These are phyloP conservation scores for Immersiella caudata DNA, from an alignment of 495 filamentous ascomycete species.

Conservation along the genomic window DNA sequence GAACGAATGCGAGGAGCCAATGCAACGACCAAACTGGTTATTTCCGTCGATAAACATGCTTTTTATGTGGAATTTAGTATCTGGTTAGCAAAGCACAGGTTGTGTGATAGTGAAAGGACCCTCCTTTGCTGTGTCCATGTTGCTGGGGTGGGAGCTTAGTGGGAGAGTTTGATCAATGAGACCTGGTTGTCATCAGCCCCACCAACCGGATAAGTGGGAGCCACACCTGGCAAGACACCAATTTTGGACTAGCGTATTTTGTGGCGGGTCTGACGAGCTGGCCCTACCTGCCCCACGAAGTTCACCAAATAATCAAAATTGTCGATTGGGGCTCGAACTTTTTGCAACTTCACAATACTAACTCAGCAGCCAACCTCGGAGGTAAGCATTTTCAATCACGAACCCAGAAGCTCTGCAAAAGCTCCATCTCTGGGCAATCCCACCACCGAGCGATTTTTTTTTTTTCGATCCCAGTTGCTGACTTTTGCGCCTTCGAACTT, in stretches of 20 bases:
- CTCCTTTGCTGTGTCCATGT: no score
- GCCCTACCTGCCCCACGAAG: conserved; percentile 33
- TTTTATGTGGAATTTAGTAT: no score
- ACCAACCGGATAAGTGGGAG: no score
- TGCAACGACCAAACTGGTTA: no score
- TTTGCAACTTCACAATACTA: conserved; percentile 33
- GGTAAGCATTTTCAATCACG: conserved; percentile 29
- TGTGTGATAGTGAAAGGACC: no score
- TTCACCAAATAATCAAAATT: conserved; percentile 40
- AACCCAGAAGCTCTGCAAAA: conserved; percentile 9
- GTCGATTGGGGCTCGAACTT: conserved; percentile 39
- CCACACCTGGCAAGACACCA: conserved; percentile 10
- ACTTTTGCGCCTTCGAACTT: conserved; percentile 13
- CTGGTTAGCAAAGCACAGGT: no score
- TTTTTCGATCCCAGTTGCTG: neutral
- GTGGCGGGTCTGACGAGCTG: conserved; percentile 17
- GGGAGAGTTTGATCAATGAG: no score
- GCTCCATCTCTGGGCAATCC: conserved; percentile 3
- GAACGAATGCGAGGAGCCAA: no score
- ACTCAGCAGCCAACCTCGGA: conserved; percentile 32
- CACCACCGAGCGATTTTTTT: conserved; percentile 18
- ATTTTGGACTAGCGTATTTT: conserved; percentile 35
- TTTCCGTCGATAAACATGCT: no score
- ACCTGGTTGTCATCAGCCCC: no score
- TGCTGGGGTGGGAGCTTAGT: no score